Conservation (phyloP, 139 green algal species). For the Ettlia oleoabundans region DNA sequence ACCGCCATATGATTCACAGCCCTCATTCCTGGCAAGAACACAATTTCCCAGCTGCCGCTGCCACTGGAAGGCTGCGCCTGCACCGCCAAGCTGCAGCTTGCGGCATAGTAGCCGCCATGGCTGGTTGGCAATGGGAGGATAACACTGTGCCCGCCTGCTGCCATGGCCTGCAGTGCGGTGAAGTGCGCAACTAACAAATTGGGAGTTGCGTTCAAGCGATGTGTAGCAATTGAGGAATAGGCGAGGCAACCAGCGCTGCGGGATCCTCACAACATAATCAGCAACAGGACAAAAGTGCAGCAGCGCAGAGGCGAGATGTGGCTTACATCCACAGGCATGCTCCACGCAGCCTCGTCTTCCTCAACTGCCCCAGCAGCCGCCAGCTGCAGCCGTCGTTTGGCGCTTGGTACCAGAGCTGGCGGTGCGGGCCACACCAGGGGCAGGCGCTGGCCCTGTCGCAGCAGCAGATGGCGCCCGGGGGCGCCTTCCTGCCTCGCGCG, state of each 20-base stretch:
- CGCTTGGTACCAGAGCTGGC: slow-evolving; percentile 21
- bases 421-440: slow-evolving; percentile 18
- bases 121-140: background rate
- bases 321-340: slow-evolving; percentile 28
- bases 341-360: slow-evolving; percentile 19
- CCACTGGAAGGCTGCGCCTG: background rate
- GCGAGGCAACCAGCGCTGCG: too few species aligned
- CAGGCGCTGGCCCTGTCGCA: slow-evolving; percentile 7
- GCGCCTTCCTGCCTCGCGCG: slow-evolving; percentile 30
- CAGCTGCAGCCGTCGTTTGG: slow-evolving; percentile 27
- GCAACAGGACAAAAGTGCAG: too few species aligned
- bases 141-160: background rate
- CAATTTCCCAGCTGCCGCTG: slow-evolving; percentile 16
- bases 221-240: too few species aligned
- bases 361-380: background rate
- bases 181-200: background rate
- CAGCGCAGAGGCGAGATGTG: too few species aligned
- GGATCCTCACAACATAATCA: too few species aligned
- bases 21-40: slow-evolving; percentile 6
- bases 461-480: background rate
- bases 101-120: background rate
- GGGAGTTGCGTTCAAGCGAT: too few species aligned
- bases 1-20: background rate
- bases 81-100: slow-evolving; percentile 5
- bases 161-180: slow-evolving; percentile 9